Evolutionary conservation across 1,284 basidiomycete genomes (phyloP).

Genomic region (Tilletia caries): DNA sequence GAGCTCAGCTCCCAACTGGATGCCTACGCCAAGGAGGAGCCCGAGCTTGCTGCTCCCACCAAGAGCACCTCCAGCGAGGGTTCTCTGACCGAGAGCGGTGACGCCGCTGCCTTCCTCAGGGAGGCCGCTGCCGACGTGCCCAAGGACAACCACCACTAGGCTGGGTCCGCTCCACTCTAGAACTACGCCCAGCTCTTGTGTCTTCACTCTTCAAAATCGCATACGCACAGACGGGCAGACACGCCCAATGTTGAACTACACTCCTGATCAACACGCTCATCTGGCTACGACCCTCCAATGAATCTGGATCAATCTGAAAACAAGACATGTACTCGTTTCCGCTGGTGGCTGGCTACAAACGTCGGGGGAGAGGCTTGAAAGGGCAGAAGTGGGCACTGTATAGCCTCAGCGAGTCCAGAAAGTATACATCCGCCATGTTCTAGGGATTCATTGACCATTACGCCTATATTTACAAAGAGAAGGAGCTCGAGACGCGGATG

Average conservation of each 20-base stretch:
- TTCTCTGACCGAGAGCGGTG: slow-evolving; percentile 40
- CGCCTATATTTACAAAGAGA: too few species aligned
- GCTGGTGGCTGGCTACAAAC: too few species aligned
- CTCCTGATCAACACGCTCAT: too few species aligned
- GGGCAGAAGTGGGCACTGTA: too few species aligned
- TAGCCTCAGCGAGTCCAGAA: too few species aligned
- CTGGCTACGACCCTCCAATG: too few species aligned
- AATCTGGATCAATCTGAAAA: too few species aligned
- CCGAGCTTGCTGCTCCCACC: slow-evolving; percentile 36
- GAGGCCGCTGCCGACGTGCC: slow-evolving; percentile 47
- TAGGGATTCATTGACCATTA: too few species aligned
- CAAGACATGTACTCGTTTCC: too few species aligned
- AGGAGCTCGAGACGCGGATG: background rate
- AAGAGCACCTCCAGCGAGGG: slow-evolving; percentile 27
- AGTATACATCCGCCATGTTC: too few species aligned
- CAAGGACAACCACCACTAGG: slow-evolving; percentile 51
- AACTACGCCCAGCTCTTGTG: background rate
- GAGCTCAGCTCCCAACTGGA: slow-evolving; percentile 56
- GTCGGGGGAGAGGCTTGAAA: too few species aligned
- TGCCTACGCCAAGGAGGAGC: slow-evolving; percentile 52
- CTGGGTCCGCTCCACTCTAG: background rate
- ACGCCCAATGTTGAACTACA: too few species aligned
- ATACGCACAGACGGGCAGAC: background rate
- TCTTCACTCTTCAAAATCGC: background rate
- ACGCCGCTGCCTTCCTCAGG: slow-evolving; percentile 53